Base-by-base conservation (phyloP, 306 rosid species). In the Sesbania bispinosa region DNA sequence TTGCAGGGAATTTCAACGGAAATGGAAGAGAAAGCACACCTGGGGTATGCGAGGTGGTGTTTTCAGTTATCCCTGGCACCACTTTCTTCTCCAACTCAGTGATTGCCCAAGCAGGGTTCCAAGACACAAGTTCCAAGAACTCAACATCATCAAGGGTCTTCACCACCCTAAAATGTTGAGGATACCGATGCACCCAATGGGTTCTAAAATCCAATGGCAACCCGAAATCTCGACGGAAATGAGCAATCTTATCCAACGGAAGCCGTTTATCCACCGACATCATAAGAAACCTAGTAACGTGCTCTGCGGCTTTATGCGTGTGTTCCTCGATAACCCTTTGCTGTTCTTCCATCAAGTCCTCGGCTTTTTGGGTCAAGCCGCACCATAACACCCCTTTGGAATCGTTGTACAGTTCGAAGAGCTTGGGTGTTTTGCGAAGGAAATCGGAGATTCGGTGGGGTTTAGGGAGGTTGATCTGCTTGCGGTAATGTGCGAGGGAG, bases 41-140 rank as follows among this genome's bases (percentile, higher is more conserved):
- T 1, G 84, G 77, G 2, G 14, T 13, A 4, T 68, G 33, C 24
- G 7, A 82, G 7, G 29, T 21, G 60, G 38, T 11, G 5, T 0
- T 77, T 27, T 20, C 71, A 4, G 57, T 8, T 53, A 79, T 5
- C 8, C 73, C 88, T 55, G 29, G 67, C 6, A 60, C 75, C n/a
- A 47, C 80, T 82, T 77, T 90, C 82, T 80, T 93, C 88, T 90
- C 97, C 62, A 90, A 35, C 83, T 88, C 97, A 0, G 98, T 93
- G 59, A 88, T 76, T 15, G 96, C 92, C 97, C 90, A 87, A 18
- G 69, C 45, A 74, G 96, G 96, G 51, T 85, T 86, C 96, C 97
- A 90, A 76, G 63, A 58, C 20, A 83, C 94, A 80, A 88, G 98
- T 77, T 90, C 94, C 82, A 93, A 81, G 38, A 82, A 86, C 85